phyloP scores from a whole-genome alignment of 192 early-diverging fungal genomes.

The Dimargaris cristalligena region DNA sequence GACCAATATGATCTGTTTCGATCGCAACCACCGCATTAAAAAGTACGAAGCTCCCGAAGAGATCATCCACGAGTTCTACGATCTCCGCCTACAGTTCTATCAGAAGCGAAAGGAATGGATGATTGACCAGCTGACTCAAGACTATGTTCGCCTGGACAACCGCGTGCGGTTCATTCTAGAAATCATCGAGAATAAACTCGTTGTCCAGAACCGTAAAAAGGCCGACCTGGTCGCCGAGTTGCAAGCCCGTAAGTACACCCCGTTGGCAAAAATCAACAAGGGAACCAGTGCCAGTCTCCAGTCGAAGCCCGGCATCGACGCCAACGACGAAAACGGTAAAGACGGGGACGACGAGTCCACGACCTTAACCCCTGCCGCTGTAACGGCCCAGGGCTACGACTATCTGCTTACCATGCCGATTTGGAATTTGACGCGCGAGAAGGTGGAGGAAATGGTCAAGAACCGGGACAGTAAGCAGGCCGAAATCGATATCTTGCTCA shows the following conservation, averaged over 20 bases:
- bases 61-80: constrained; percentile 79
- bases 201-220: constrained; percentile 77
- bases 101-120: constrained; percentile 69
- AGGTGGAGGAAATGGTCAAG: constrained; percentile 57
- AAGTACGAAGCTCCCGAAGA: constrained; percentile 61
- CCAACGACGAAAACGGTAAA: constrained; percentile 29
- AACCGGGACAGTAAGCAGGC: constrained; percentile 45
- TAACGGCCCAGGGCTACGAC: constrained; percentile 36
- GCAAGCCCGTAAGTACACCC: constrained; percentile 42
- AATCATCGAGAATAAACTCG: constrained; percentile 69
- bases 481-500: constrained; percentile 47
- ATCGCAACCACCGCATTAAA: constrained; percentile 64
- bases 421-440: constrained; percentile 78
- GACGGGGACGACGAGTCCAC: constrained; percentile 13
- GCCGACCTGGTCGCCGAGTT: constrained; percentile 56
- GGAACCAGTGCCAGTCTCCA: background rate
- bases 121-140: constrained; percentile 40
- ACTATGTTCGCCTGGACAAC: constrained; percentile 58
- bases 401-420: constrained; percentile 84
- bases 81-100: constrained; percentile 69
- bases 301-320: constrained; percentile 18
- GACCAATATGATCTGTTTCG: constrained; percentile 89
- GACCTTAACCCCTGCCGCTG: background rate
- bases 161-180: constrained; percentile 77
- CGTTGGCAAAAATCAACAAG: constrained; percentile 32